Evolutionary conservation across 2,329 filamentous ascomycete genomes (phyloP).

Genomic region (Trichothecium roseum): DNA sequence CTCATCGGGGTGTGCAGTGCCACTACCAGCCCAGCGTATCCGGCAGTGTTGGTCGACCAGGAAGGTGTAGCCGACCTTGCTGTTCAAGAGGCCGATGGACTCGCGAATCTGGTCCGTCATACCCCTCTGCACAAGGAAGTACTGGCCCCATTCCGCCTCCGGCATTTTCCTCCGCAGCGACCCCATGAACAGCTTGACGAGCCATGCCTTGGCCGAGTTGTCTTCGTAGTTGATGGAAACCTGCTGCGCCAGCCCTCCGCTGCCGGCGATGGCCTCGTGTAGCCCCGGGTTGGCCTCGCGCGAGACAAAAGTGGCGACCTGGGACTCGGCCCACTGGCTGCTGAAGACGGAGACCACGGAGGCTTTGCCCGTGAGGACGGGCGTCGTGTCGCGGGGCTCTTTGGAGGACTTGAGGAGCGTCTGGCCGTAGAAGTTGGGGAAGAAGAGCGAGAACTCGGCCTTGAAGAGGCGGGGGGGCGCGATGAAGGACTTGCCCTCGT

Average conservation of each 20-base stretch:
- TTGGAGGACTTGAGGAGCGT: slow-evolving; percentile 54
- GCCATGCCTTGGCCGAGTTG: slow-evolving; percentile 55
- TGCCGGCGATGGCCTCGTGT: slow-evolving; percentile 45
- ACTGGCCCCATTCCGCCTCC: slow-evolving; percentile 44
- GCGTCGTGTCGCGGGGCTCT: slow-evolving; percentile 58
- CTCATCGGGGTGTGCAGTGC: slow-evolving; percentile 54
- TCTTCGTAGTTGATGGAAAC: slow-evolving; percentile 87
- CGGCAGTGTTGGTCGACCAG: slow-evolving; percentile 77
- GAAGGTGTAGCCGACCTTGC: slow-evolving; percentile 89
- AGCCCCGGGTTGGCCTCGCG: slow-evolving; percentile 59
- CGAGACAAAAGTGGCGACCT: slow-evolving; percentile 63
- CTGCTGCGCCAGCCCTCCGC: slow-evolving; percentile 52
- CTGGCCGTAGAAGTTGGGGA: slow-evolving; percentile 80
- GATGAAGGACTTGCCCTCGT: slow-evolving; percentile 87
- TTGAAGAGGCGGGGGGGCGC: slow-evolving; percentile 79
- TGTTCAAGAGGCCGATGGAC: slow-evolving; percentile 65
- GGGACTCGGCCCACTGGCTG: slow-evolving; percentile 74
- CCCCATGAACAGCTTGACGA: slow-evolving; percentile 47
- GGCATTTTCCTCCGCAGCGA: slow-evolving; percentile 38
- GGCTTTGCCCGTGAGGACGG: slow-evolving; percentile 60
- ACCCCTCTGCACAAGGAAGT: slow-evolving; percentile 50
- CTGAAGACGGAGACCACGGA: slow-evolving; percentile 75
- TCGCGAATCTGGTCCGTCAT: slow-evolving; percentile 52
- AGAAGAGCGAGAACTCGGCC: slow-evolving; percentile 73
- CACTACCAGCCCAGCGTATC: slow-evolving; percentile 91